phyloP scores from a whole-genome alignment of 176 grass and related monocot species.

The Cenchrus purpureus region DNA sequence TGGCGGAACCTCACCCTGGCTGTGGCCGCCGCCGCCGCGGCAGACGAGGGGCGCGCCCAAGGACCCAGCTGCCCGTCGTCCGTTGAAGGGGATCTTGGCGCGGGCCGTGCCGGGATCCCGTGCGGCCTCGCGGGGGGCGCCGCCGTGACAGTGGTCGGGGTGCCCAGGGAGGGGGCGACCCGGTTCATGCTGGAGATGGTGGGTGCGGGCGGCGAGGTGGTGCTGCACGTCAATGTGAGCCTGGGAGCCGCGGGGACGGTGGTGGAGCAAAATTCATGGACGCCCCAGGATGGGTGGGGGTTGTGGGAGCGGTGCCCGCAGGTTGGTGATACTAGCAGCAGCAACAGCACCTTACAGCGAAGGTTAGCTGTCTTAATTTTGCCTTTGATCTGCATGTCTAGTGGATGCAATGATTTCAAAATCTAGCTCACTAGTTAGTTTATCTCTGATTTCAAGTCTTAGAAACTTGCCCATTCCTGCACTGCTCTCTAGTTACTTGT shows the following conservation, averaged over 20 bases:
- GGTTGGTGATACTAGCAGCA: slow-evolving; percentile 25
- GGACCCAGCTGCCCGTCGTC: slow-evolving; percentile 46
- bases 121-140: slow-evolving; percentile 74
- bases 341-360: slow-evolving; percentile 38
- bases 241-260: slow-evolving; percentile 48
- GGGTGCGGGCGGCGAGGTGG: slow-evolving; percentile 50
- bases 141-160: slow-evolving; percentile 65
- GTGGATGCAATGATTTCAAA: not conserved
- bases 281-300: slow-evolving; percentile 52
- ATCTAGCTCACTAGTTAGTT: not conserved
- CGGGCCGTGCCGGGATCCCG: slow-evolving; percentile 44
- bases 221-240: slow-evolving; percentile 77
- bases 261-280: slow-evolving; percentile 78
- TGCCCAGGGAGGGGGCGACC: slow-evolving; percentile 56
- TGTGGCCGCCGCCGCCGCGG: slow-evolving; percentile 21
- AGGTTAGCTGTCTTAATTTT: slow-evolving; percentile 34
- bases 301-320: slow-evolving; percentile 65
- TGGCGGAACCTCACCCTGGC: slow-evolving; percentile 54
- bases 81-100: slow-evolving; percentile 40
- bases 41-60: not conserved
- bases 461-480: slow-evolving; percentile 5
- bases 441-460: not conserved
- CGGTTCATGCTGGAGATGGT: slow-evolving; percentile 66
- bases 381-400: not conserved
- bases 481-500: not conserved